Percentiles rank a stretch among this genome's conserved stretches.
Evolutionary conservation across 2,329 filamentous ascomycete species (phyloP).

Genomic region (Aureobasidium melanogenum): DNA sequence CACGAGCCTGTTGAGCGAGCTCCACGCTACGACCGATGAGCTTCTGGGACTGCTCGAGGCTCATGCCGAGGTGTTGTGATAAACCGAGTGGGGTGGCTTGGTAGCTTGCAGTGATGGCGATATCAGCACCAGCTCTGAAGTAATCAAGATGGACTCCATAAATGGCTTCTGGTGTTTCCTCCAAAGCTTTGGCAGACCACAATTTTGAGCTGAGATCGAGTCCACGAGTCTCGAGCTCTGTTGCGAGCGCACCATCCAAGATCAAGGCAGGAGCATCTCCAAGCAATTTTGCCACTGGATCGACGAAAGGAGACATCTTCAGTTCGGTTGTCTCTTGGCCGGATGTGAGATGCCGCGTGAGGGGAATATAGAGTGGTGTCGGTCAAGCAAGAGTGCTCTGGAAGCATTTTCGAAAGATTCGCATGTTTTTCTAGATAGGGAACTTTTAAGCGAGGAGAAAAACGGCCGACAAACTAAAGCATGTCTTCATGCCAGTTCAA

Average conservation of each 20-base stretch:
- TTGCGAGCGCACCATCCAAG: constrained; percentile 40
- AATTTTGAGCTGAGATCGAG: constrained; percentile 34
- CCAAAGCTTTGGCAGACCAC: constrained; percentile 38
- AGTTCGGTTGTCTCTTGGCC: background rate
- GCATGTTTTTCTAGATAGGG: background rate
- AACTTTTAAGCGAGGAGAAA: constrained; percentile 3
- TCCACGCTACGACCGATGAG: constrained; percentile 34
- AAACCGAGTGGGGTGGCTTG: constrained; percentile 38
- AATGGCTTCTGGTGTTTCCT: constrained; percentile 32
- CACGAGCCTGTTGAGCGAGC: constrained; percentile 31
- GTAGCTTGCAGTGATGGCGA: constrained; percentile 41
- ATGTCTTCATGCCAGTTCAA: background rate
- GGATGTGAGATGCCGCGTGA: background rate
- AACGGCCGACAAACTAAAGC: background rate
- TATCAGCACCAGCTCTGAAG: constrained; percentile 35
- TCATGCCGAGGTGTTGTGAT: constrained; percentile 27
- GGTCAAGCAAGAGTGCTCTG: background rate
- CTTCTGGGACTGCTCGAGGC: constrained; percentile 24
- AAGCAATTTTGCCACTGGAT: constrained; percentile 9
- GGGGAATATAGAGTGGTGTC: background rate
- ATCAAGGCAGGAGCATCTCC: constrained; percentile 23
- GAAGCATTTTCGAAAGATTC: constrained; percentile 9
- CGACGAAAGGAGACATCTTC: background rate
- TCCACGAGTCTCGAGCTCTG: constrained; percentile 37
- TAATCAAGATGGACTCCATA: constrained; percentile 36